Evolutionary conservation across 768 basidiomycete species (phyloP), one percentile per base, ranked within the genome.

Genomic region (Cantharellus cinnabarinus): DNA sequence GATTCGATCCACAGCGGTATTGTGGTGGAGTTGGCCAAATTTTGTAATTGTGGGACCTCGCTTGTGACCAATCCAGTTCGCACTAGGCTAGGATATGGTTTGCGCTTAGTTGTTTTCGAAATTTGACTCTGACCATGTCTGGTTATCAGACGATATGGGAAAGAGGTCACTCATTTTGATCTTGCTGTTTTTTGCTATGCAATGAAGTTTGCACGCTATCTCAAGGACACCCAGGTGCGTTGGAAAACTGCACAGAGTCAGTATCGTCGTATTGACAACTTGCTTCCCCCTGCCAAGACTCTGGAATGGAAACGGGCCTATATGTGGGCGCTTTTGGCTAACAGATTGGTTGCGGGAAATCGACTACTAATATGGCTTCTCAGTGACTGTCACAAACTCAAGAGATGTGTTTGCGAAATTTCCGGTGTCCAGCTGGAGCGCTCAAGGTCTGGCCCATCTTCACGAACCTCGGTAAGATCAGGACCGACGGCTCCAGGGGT

Each of bases 271-370:
- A n/a, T 42, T 41, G 5, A 20, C 20, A 10, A 50, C n/a, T 41
- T 34, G 5, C 42, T 15, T 50, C 40, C 58, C n/a, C 40, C 60
- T n/a, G 59, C 42, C 4, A 53, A 86, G 85, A 79, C 76, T 39
- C 79, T 82, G 2, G 85, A 87, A 69, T 88, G 82, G 82, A 79
- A 79, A 63, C 77, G 73, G 63, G 80, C 78, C 2, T 82, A 84
- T 66, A 81, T 83, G 81, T 78, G 60, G 42, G 72, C 67, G n/a
- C 34, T 44, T 20, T n/a, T n/a, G n/a, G n/a, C n/a, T n/a, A n/a
- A 29, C 35, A 39, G 5, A 35, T 4, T n/a, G 7, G 7, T 42
- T 42, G 5, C 38, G 29, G 10, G 60, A 15, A 3, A 48, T 29
- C 20, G 2, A 34, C 37, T n/a, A n/a, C n/a, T 57, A 10, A 54